These are phyloP conservation scores for Penicillium sclerotigenum DNA, from an alignment of 2,329 filamentous ascomycete genomes.

Conservation along the genomic window DNA sequence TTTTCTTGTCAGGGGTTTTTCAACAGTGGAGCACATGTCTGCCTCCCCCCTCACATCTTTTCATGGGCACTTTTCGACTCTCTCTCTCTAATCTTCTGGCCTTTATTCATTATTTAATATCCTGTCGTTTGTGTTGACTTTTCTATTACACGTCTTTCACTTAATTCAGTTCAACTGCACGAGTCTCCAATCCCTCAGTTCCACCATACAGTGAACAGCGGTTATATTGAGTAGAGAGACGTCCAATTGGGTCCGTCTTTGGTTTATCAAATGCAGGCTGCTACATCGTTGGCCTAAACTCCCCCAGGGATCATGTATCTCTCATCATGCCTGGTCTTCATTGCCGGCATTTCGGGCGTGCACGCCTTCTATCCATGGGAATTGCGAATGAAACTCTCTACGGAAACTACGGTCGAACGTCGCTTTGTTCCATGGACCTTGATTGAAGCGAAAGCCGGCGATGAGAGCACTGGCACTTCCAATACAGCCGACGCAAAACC, in stretches of 20 bases:
- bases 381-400: conserved; percentile 21
- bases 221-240: neutral
- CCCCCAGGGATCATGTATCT: conserved; percentile 35
- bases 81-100: neutral
- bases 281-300: conserved; percentile 5
- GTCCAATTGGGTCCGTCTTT: neutral
- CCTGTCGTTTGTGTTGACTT: neutral
- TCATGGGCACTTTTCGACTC: neutral
- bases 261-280: conserved; percentile 7
- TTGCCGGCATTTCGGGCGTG: conserved; percentile 33
- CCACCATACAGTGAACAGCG: neutral
- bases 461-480: neutral
- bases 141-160: neutral
- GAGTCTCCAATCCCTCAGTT: neutral
- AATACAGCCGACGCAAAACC: conserved; percentile 6
- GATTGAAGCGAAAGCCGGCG: conserved; percentile 17
- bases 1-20: neutral
- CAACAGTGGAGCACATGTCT: neutral
- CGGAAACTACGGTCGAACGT: conserved; percentile 17
- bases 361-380: conserved; percentile 46
- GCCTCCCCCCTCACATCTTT: conserved; percentile 7
- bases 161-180: neutral
- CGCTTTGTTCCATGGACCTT: conserved; percentile 37
- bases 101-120: neutral
- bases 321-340: conserved; percentile 34